A percentile compares a stretch with the other conserved stretches of the same genome.
Evolutionary conservation across 73 alveolate species (phyloP).

Genomic region (Paraurostyla sp.): DNA sequence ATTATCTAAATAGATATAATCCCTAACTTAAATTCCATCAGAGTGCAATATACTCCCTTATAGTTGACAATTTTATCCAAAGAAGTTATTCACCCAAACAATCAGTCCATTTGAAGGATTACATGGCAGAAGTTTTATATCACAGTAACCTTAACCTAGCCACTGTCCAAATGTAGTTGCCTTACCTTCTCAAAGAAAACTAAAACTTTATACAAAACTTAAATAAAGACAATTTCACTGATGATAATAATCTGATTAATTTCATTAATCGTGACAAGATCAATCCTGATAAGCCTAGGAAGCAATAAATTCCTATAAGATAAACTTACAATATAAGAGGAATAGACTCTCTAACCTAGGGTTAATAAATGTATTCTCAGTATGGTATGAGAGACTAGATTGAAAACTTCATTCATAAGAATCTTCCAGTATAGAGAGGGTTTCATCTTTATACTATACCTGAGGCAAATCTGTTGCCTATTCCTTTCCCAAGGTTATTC

Average conservation of each 20-base stretch:
- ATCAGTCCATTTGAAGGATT: not conserved
- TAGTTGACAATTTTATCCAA: not conserved
- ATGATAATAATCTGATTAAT: not conserved
- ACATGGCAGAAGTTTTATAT: not conserved
- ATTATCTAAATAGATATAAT: not conserved
- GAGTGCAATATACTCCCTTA: not conserved
- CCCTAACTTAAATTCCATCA: not conserved
- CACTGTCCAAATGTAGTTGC: slow-evolving; percentile 10
- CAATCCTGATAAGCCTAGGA: not conserved
- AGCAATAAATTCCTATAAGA: not conserved
- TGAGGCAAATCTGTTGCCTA: slow-evolving; percentile 3
- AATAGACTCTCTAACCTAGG: not conserved
- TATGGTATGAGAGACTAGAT: slow-evolving; percentile 16
- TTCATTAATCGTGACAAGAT: not conserved
- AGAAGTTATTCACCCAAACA: not conserved
- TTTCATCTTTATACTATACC: not conserved
- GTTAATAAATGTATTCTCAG: not conserved
- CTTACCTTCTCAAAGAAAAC: not conserved
- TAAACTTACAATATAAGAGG: not conserved
- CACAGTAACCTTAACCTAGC: not conserved
- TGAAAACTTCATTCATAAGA: not conserved
- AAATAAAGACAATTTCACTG: not conserved
- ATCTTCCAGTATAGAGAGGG: not conserved
- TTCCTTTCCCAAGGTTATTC: slow-evolving; percentile 52
- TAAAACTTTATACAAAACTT: not conserved